Base-by-base conservation (phyloP, 164 flowering plant genomes). In the Stephania yunnanensis region DNA sequence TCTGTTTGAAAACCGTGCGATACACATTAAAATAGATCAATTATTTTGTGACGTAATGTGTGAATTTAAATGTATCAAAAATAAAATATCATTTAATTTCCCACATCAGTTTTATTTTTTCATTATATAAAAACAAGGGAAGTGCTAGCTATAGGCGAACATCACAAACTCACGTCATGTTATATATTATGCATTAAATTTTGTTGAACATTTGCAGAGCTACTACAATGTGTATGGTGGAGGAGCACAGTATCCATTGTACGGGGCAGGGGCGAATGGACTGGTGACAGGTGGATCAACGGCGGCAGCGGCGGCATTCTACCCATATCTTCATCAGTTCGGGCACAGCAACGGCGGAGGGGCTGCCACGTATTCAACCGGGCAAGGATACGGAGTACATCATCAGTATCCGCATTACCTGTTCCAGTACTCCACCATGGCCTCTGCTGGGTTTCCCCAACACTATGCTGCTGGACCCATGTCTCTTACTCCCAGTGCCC, bases 211-310 rank as follows among this genome's bases (percentile, higher is more conserved):
- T 4, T 22, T 79, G 48, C 89, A 93, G 98, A 86, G 87, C 81
- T 92, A 91, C 79, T 94, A 92, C 65, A 83, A 78, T 13, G 76
- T 90, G 68, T 91, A 91, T 75, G 98, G 98, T 79, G 84, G 84
- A 75, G 98, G 95, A 15, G 77, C 86, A 1, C 98, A 91, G 72
- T 90, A 90, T 63, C 92, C 93, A 0, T n/a, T 89, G 81, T 91
- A 91, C 44, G 95, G 93, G 29, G 84, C 84, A 1, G 89, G 95
- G 30, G 74, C 85, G 3, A 84, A 85, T 5, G 88, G 90, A 64
- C 68, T 89, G 85, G 77, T 86, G 64, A 76, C 84, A 8, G 87
- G 86, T 0, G 81, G 79, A 10, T 76, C 85, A 0, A 82, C 88
- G 0, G 42, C 42, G 42, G 42, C 42, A 4, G 79, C 83, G 42